A percentile compares a stretch with the other conserved stretches of the same genome.
These are phyloP conservation scores for Nidula microcarpa DNA, from an alignment of 768 basidiomycete genomes.

Conservation along the genomic window DNA sequence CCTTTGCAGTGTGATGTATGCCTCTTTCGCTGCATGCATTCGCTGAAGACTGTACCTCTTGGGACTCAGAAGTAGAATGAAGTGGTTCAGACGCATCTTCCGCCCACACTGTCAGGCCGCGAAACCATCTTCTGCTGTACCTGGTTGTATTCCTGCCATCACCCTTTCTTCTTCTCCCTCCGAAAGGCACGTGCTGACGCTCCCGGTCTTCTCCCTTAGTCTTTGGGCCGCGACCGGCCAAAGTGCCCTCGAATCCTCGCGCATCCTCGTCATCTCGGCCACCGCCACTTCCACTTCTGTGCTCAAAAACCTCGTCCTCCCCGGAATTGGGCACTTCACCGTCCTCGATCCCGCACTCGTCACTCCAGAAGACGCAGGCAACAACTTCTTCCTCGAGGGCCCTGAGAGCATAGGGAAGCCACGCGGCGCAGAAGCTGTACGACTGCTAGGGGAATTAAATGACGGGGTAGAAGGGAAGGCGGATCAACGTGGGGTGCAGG, in stretches of 20 bases:
- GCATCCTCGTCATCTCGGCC: slow-evolving; percentile 76
- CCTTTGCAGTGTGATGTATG: no score
- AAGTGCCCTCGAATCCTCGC: slow-evolving; percentile 78
- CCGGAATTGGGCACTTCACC: slow-evolving; percentile 95
- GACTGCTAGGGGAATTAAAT: slow-evolving; percentile 81
- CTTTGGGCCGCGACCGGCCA: slow-evolving; percentile 96
- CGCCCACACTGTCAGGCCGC: no score
- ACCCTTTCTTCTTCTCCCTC: background rate
- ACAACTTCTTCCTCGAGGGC: slow-evolving; percentile 94
- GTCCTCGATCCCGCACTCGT: slow-evolving; percentile 69
- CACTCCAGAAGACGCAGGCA: slow-evolving; percentile 77
- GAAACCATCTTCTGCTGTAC: no score
- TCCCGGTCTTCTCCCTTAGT: slow-evolving; percentile 27
- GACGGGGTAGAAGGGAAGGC: slow-evolving; percentile 75
- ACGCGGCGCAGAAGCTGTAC: slow-evolving; percentile 77
- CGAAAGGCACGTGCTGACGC: background rate
- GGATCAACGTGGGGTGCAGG: slow-evolving; percentile 50
- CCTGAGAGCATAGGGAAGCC: slow-evolving; percentile 72
- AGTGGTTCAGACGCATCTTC: no score
- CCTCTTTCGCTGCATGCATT: no score
- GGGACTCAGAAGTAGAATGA: no score
- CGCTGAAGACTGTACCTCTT: no score
- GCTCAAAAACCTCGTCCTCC: slow-evolving; percentile 95
- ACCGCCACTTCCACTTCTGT: slow-evolving; percentile 85
- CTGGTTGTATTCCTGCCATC: no score